Base-by-base conservation (phyloP, 2,329 filamentous ascomycete genomes). In the Fusarium sp. region DNA sequence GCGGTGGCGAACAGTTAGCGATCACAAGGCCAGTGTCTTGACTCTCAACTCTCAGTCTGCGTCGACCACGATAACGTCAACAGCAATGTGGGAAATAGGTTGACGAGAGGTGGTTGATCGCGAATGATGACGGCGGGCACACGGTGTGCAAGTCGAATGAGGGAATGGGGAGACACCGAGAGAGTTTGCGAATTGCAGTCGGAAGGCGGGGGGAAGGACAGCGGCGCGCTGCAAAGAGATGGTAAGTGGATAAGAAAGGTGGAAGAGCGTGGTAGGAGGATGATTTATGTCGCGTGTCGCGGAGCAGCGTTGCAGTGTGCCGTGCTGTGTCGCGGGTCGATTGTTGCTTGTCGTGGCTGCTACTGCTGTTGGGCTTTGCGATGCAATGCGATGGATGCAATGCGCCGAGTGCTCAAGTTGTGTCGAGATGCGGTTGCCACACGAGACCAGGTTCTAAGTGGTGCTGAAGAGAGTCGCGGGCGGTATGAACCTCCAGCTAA, bases 391-490 rank as follows among this genome's bases (percentile, higher is more conserved):
- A 38, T 46, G 54, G 21, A 50, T 50, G 46, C 34, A 39, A 67
- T 67, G 64, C 62, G 72, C 68, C 68, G 56, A 60, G 61, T 55
- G 63, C 56, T 70, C 44, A 66, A 58, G 62, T 75, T 69, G 62
- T 71, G 70, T 74, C 67, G 55, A 69, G 67, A 64, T 70, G 68
- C 51, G 59, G 59, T 75, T 67, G 73, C 67, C 69, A 73, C 72
- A 75, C 71, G 65, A 75, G 71, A 75, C 73, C 62, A 73, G 67
- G 71, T 72, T 70, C 69, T 69, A 62, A 70, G 64, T 67, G 65
- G 62, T 67, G 70, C 70, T 73, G 57, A 38, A 50, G 53, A 61
- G 60, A 56, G 64, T 61, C 62, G 68, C 56, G 58, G 67, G 67
- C 68, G 72, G 70, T 73, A 71, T 67, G 62, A 52, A 46, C 51